Percentiles rank a stretch among this genome's conserved stretches.
phyloP scores from a whole-genome alignment of 163 green algal species.

The Chlorella variabilis region DNA sequence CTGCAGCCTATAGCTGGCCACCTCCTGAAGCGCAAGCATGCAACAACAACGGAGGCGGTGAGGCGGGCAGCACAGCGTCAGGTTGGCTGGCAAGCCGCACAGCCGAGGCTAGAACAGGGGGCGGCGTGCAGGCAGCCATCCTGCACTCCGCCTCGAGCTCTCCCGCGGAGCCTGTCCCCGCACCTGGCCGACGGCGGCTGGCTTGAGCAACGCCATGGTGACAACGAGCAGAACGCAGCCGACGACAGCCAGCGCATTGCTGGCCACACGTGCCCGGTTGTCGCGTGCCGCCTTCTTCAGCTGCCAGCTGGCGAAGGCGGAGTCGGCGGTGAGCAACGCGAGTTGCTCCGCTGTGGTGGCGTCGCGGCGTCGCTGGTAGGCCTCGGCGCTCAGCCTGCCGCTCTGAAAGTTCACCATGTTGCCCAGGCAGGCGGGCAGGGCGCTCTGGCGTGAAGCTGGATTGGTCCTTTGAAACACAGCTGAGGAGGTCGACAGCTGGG shows the following conservation, averaged over 20 bases:
- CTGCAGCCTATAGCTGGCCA: background rate
- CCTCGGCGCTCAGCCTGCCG: background rate
- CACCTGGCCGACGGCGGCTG: background rate
- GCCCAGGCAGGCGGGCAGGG: too few species aligned
- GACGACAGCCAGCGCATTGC: background rate
- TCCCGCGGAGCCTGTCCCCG: too few species aligned
- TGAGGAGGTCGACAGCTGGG: too few species aligned
- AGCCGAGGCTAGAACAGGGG: too few species aligned
- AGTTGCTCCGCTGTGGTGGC: slow-evolving; percentile 20
- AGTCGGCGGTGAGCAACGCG: slow-evolving; percentile 10
- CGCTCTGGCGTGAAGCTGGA: too few species aligned
- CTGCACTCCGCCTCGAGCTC: too few species aligned
- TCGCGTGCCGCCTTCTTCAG: background rate
- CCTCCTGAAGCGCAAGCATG: background rate
- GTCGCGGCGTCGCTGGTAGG: background rate
- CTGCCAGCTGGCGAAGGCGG: slow-evolving; percentile 18
- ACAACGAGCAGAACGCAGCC: slow-evolving; percentile 6
- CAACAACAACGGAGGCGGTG: too few species aligned
- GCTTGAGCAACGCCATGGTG: slow-evolving; percentile 15
- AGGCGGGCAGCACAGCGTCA: too few species aligned
- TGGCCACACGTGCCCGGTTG: background rate
- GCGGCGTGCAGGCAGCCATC: too few species aligned
- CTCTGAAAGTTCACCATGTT: slow-evolving; percentile 6
- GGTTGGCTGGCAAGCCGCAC: too few species aligned
- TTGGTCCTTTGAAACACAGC: too few species aligned